Percentiles rank a stretch among this genome's conserved stretches.
phyloP scores from a whole-genome alignment of 2,329 filamentous ascomycete genomes.

The Calonectria ilicicola region DNA sequence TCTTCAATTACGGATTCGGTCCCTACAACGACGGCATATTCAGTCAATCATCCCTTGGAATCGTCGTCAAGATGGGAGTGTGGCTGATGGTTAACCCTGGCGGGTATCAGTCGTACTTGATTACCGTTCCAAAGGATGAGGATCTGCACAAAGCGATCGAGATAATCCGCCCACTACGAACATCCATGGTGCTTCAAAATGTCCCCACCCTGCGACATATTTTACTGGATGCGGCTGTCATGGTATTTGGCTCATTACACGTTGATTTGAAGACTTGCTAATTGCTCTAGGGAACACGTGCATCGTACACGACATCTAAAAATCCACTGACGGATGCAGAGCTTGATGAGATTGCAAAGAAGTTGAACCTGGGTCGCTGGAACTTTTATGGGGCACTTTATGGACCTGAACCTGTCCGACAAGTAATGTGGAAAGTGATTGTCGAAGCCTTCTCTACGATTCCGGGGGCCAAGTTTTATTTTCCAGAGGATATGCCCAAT shows the following conservation, averaged over 20 bases:
- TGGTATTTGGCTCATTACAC: not conserved
- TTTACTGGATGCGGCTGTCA: conserved; percentile 34
- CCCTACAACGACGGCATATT: conserved; percentile 23
- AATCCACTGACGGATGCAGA: conserved; percentile 24
- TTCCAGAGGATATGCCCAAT: conserved; percentile 30
- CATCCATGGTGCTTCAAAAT: conserved; percentile 35
- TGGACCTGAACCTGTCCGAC: conserved; percentile 30
- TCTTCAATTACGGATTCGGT: conserved; percentile 25
- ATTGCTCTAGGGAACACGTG: conserved; percentile 1
- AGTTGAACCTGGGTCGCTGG: conserved; percentile 35
- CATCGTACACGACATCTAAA: conserved; percentile 22
- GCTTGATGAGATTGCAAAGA: conserved; percentile 30
- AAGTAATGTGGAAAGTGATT: conserved; percentile 32
- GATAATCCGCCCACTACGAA: conserved; percentile 33
- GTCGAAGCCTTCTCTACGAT: conserved; percentile 31
- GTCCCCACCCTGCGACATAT: conserved; percentile 34
- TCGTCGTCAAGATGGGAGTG: conserved; percentile 19
- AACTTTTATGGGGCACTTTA: conserved; percentile 40
- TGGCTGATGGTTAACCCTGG: conserved; percentile 25
- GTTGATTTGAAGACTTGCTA: not conserved
- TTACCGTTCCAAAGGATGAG: conserved; percentile 34
- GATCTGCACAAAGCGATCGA: conserved; percentile 36
- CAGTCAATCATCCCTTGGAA: conserved; percentile 14
- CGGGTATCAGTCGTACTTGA: conserved; percentile 33
- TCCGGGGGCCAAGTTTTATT: conserved; percentile 35